A percentile compares a stretch with the other conserved stretches of the same genome.
phyloP scores from a whole-genome alignment of 1,139 yeast genomes.

The Lodderomyces theae region DNA sequence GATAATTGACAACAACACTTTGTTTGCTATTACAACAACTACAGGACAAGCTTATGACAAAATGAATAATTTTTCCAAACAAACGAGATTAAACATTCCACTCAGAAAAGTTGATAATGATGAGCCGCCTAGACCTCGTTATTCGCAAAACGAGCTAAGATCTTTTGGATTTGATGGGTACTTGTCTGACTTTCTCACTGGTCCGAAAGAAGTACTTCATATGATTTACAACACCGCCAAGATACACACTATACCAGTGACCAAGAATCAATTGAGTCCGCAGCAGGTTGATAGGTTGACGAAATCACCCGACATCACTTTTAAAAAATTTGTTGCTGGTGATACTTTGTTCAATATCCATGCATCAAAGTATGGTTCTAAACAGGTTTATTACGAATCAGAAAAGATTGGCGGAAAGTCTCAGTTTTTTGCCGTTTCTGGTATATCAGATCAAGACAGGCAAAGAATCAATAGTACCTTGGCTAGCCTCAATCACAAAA shows the following conservation, averaged over 20 bases:
- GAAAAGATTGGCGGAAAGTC: constrained; percentile 32
- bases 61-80: constrained; percentile 30
- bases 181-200: constrained; percentile 65
- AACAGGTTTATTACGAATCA: constrained; percentile 45
- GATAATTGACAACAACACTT: constrained; percentile 51
- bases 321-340: constrained; percentile 61
- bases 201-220: constrained; percentile 70
- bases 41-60: constrained; percentile 25
- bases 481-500: constrained; percentile 1
- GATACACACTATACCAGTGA: constrained; percentile 64
- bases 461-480: constrained; percentile 17
- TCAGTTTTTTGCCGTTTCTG: constrained; percentile 41
- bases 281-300: constrained; percentile 39
- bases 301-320: constrained; percentile 23
- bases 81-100: constrained; percentile 34
- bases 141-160: constrained; percentile 33
- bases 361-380: constrained; percentile 58
- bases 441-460: constrained; percentile 40
- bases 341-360: constrained; percentile 49
- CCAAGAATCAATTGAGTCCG: constrained; percentile 40
- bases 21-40: constrained; percentile 46
- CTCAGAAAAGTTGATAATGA: constrained; percentile 25
- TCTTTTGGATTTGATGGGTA: constrained; percentile 76
- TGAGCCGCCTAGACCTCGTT: constrained; percentile 16
- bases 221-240: constrained; percentile 66